These are phyloP conservation scores for Penicillium sp. DNA, from an alignment of 2,329 filamentous ascomycete species.

Conservation along the genomic window DNA sequence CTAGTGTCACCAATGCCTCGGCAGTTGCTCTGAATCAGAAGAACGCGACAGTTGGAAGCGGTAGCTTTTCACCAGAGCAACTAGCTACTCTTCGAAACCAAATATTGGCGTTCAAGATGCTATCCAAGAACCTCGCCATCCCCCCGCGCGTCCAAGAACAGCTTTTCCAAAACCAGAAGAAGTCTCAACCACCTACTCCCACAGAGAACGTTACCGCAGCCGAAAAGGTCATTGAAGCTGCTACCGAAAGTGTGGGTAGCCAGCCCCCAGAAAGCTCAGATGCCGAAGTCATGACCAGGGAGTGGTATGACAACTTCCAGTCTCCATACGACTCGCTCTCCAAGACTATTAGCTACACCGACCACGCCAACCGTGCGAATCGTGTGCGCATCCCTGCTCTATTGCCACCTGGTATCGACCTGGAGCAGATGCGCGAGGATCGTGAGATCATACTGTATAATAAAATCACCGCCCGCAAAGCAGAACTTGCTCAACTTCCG, in stretches of 20 bases:
- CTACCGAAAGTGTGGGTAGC: constrained; percentile 35
- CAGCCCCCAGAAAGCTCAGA: constrained; percentile 31
- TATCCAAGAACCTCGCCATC: constrained; percentile 83
- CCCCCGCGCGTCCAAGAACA: constrained; percentile 76
- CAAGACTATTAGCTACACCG: constrained; percentile 33
- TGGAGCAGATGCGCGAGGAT: constrained; percentile 80
- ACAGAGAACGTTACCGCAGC: constrained; percentile 34
- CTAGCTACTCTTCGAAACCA: constrained; percentile 75
- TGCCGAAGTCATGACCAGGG: constrained; percentile 29
- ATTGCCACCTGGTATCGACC: constrained; percentile 83
- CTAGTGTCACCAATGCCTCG: constrained; percentile 20
- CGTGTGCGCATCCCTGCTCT: constrained; percentile 81
- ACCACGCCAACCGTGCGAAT: constrained; percentile 58
- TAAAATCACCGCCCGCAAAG: constrained; percentile 78
- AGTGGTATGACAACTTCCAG: constrained; percentile 68
- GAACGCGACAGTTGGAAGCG: constrained; percentile 34
- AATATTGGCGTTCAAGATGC: constrained; percentile 84
- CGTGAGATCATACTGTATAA: constrained; percentile 87
- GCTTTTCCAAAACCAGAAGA: constrained; percentile 63
- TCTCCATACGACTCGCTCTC: constrained; percentile 64
- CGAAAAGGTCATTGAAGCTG: constrained; percentile 40
- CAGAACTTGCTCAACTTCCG: constrained; percentile 77
- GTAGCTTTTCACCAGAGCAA: constrained; percentile 75
- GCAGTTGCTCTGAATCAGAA: constrained; percentile 26
- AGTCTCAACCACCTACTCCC: constrained; percentile 37